Base-by-base conservation (phyloP, 495 filamentous ascomycete species). In the Daldinia childiae region DNA sequence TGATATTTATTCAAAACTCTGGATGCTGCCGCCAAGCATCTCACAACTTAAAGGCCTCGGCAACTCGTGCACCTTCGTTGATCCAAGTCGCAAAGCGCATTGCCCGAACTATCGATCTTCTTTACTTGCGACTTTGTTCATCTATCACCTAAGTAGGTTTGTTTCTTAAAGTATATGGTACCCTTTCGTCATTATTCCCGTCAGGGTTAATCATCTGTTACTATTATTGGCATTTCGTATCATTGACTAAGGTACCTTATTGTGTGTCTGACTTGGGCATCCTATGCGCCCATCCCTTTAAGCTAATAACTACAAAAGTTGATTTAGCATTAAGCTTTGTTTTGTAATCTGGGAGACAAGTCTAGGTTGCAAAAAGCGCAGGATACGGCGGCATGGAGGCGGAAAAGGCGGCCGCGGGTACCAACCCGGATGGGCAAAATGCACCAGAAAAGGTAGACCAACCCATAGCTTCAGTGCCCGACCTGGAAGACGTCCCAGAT, bases 401-500 rank as follows among this genome's bases (percentile, higher is more conserved):
- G 59, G 34, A 58, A 39, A 70, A 74, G 36, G 69, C 68, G 38
- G 66, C 58, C 17, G 34, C 58, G 61, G 58, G 64, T 54, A 55
- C 63, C 3, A 34, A 68, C 12, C 29, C 67, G 24, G 71, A 63
- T 32, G 60, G 59, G 17, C 26, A 58, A 26, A 56, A 67, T 58
- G 43, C 41, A 12, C 34, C 64, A 21, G 54, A 60, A 9, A 69
- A 62, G 43, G 24, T 27, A 45, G 73, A 76, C 9, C 76, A 76
- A 6, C 71, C 72, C n/a, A 64, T 71, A 39, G 58, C 30, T 19
- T 51, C 73, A 7, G 71, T 62, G 19, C 54, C 57, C 39, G 71
- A 79, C 26, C 60, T 75, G 6, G 86, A 84, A n/a, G 82, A 87
- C 66, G 87, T 85, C 0, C 85, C 90, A 17, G 92, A 93, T 76